Percentiles rank a stretch among this genome's conserved stretches.
Conservation (phyloP, 805 yeast species). For the Ogataea pilisensis region DNA sequence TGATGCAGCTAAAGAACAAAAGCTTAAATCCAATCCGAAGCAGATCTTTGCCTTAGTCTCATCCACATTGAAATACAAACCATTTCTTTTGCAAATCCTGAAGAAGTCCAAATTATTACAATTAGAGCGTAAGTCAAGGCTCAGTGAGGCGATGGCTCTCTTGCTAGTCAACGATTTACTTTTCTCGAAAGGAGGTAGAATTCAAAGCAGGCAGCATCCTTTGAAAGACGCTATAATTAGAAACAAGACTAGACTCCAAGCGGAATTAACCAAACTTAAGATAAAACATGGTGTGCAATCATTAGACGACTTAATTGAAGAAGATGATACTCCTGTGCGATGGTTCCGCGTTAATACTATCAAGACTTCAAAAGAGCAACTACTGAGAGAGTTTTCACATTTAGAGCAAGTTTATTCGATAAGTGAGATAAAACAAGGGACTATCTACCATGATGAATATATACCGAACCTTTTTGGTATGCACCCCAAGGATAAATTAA, state of each 20-base stretch:
- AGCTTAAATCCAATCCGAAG: slow-evolving; percentile 65
- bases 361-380: slow-evolving; percentile 38
- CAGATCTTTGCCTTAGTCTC: slow-evolving; percentile 82
- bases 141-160: slow-evolving; percentile 51
- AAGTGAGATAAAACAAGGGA: slow-evolving; percentile 44
- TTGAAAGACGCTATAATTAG: slow-evolving; percentile 75
- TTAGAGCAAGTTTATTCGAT: slow-evolving; percentile 44
- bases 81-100: slow-evolving; percentile 58
- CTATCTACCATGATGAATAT: slow-evolving; percentile 66
- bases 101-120: slow-evolving; percentile 63
- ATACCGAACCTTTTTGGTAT: slow-evolving; percentile 80
- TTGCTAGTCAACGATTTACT: slow-evolving; percentile 79
- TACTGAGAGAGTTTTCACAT: slow-evolving; percentile 38
- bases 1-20: slow-evolving; percentile 42
- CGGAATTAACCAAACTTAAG: slow-evolving; percentile 77
- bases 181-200: slow-evolving; percentile 69
- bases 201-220: slow-evolving; percentile 86
- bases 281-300: slow-evolving; percentile 62
- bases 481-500: slow-evolving; percentile 68
- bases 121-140: slow-evolving; percentile 40
- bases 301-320: slow-evolving; percentile 49
- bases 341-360: slow-evolving; percentile 78
- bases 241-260: slow-evolving; percentile 75
- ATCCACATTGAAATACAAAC: slow-evolving; percentile 70
- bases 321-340: slow-evolving; percentile 67